These are phyloP conservation scores for Debaryomyces udenii DNA, from an alignment of 1,139 yeast species.

Conservation along the genomic window DNA sequence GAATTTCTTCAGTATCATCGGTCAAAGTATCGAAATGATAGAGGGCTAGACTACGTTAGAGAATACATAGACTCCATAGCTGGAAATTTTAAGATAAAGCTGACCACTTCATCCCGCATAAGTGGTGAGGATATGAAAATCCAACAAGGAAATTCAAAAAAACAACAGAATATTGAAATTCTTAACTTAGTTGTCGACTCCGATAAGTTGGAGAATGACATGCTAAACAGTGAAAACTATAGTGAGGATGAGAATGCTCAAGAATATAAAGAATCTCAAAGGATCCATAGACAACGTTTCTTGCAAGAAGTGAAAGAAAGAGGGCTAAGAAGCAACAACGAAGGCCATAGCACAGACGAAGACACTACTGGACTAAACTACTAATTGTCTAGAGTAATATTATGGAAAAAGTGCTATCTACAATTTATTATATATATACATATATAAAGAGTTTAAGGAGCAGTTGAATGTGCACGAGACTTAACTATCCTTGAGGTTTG, in stretches of 20 bases:
- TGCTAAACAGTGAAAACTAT: constrained; percentile 14
- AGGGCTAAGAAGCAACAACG: constrained; percentile 17
- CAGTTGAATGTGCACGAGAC: constrained; percentile 6
- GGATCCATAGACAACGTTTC: constrained; percentile 26
- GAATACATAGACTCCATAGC: constrained; percentile 15
- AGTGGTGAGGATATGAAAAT: too few species aligned
- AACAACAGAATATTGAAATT: constrained; percentile 10
- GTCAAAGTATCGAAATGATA: constrained; percentile 8
- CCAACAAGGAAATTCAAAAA: constrained; percentile 1
- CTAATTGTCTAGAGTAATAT: constrained; percentile 1
- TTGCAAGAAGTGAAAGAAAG: constrained; percentile 26
- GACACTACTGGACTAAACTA: background rate
- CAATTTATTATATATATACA: constrained; percentile 5
- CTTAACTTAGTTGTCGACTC: constrained; percentile 23
- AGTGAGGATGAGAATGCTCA: constrained; percentile 18
- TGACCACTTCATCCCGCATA: too few species aligned
- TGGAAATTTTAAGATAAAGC: constrained; percentile 9
- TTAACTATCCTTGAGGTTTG: constrained; percentile 8
- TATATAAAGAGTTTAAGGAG: constrained; percentile 4
- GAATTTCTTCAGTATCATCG: constrained; percentile 14
- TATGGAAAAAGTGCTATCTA: constrained; percentile 10
- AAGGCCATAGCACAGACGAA: background rate
- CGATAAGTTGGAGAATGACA: constrained; percentile 17
- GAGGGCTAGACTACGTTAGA: constrained; percentile 11
- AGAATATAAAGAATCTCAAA: constrained; percentile 22